phyloP scores from a whole-genome alignment of 108 stramenopile species.

The Stephanodiscus minutulus region DNA sequence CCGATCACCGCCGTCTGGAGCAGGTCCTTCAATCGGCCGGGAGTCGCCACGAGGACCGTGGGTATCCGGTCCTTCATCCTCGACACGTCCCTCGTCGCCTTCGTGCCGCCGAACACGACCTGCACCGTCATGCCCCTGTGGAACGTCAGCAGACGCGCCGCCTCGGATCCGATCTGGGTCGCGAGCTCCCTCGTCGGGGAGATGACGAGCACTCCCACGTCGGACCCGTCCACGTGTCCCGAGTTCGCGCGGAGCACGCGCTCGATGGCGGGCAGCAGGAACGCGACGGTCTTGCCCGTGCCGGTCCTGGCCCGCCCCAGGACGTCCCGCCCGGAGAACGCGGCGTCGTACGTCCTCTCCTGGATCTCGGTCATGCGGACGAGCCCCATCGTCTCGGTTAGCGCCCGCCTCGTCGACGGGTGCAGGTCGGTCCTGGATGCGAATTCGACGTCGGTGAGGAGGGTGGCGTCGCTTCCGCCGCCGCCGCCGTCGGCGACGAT shows the following conservation, averaged over 20 bases:
- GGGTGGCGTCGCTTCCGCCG: conserved; percentile 1
- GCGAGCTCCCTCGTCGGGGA: conserved; percentile 96
- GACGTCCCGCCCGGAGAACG: conserved; percentile 39
- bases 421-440: conserved; percentile 8
- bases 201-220: conserved; percentile 79
- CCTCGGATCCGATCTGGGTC: conserved; percentile 85
- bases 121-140: conserved; percentile 37
- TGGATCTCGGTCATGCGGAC: conserved; percentile 77
- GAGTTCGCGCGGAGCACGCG: conserved; percentile 6
- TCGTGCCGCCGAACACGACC: conserved; percentile 84
- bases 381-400: conserved; percentile 26
- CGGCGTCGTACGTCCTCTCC: conserved; percentile 48
- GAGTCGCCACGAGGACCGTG: conserved; percentile 88
- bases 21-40: conserved; percentile 88
- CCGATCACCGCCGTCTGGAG: conserved; percentile 69
- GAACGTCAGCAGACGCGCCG: conserved; percentile 55
- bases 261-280: conserved; percentile 74
- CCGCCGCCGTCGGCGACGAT: neutral
- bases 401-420: conserved; percentile 25
- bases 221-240: neutral
- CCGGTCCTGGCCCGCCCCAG: conserved; percentile 81
- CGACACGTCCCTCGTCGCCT: conserved; percentile 65
- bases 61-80: conserved; percentile 50
- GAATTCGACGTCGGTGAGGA: conserved; percentile 18
- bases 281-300: conserved; percentile 85